These are phyloP conservation scores for Trichoderma atrobrunneum DNA, from an alignment of 2,329 filamentous ascomycete species.

Conservation along the genomic window DNA sequence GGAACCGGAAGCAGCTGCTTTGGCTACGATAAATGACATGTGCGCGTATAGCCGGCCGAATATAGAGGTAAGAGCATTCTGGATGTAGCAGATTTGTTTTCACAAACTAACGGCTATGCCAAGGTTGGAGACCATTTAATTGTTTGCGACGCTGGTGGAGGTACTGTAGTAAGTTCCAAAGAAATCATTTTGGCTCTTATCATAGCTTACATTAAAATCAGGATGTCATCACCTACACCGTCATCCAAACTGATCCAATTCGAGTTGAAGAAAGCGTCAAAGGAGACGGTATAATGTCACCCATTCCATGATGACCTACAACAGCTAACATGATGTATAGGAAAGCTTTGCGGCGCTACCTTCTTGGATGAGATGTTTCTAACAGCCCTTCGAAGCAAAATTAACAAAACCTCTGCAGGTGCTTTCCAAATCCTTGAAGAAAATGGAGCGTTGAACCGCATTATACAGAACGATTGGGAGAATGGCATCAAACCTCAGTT, in stretches of 20 bases:
- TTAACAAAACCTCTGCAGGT: accelerated
- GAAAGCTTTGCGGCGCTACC: slow-evolving; percentile 38
- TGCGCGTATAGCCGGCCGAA: slow-evolving; percentile 18
- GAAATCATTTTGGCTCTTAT: not conserved
- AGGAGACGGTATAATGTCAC: slow-evolving; percentile 24
- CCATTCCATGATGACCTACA: not conserved
- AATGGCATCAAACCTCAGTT: slow-evolving; percentile 31
- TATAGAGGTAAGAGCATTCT: slow-evolving; percentile 21
- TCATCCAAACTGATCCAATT: slow-evolving; percentile 27
- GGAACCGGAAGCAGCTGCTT: slow-evolving; percentile 46
- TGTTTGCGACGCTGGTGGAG: slow-evolving; percentile 38
- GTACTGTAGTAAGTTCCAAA: slow-evolving; percentile 30
- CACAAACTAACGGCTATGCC: not conserved
- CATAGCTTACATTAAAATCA: slow-evolving; percentile 19
- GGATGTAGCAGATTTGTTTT: accelerated
- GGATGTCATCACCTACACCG: slow-evolving; percentile 43
- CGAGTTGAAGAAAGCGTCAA: slow-evolving; percentile 36
- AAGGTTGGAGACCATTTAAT: slow-evolving; percentile 29
- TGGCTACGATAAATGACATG: slow-evolving; percentile 36
- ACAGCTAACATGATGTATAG: slow-evolving; percentile 22
- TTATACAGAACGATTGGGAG: slow-evolving; percentile 31
- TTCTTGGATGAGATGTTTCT: slow-evolving; percentile 41
- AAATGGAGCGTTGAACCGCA: not conserved
- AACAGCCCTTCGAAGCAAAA: not conserved
- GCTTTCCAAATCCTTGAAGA: slow-evolving; percentile 12